Percentiles rank a stretch among this genome's conserved stretches.
Evolutionary conservation across 257 asterid genomes (phyloP).

Genomic region (Nicotiana attenuata): DNA sequence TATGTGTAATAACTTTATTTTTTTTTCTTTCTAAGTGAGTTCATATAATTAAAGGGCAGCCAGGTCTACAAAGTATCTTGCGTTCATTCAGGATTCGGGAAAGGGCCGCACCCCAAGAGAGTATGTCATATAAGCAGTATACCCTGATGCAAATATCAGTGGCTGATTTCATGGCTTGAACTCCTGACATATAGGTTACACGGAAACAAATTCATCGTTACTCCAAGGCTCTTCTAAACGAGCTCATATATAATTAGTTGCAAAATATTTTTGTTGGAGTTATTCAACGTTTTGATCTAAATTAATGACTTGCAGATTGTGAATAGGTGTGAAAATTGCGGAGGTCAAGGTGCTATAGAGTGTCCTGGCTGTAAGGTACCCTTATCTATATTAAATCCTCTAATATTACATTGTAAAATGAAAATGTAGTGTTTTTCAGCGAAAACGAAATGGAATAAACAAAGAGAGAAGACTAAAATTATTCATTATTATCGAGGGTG

Average conservation of each 20-base stretch:
- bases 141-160: too few species aligned
- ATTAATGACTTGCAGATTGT: slow-evolving; percentile 31
- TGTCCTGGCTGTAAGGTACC: slow-evolving; percentile 84
- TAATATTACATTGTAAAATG: too few species aligned
- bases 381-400: not conserved
- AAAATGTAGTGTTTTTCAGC: too few species aligned
- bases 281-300: not conserved
- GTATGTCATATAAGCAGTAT: too few species aligned
- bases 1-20: not conserved
- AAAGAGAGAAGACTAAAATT: too few species aligned
- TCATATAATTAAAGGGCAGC: not conserved
- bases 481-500: too few species aligned
- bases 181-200: too few species aligned
- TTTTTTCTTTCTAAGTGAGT: not conserved
- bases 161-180: too few species aligned
- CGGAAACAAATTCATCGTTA: rapidly evolving
- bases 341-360: slow-evolving; percentile 81
- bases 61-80: too few species aligned
- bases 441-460: too few species aligned
- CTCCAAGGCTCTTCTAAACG: not conserved
- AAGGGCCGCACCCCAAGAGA: too few species aligned
- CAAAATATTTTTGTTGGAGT: not conserved
- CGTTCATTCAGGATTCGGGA: rapidly evolving
- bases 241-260: not conserved
- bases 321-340: slow-evolving; percentile 52